Base-by-base conservation (phyloP, 208 protist genomes). In the Trypanosoma congolense region DNA sequence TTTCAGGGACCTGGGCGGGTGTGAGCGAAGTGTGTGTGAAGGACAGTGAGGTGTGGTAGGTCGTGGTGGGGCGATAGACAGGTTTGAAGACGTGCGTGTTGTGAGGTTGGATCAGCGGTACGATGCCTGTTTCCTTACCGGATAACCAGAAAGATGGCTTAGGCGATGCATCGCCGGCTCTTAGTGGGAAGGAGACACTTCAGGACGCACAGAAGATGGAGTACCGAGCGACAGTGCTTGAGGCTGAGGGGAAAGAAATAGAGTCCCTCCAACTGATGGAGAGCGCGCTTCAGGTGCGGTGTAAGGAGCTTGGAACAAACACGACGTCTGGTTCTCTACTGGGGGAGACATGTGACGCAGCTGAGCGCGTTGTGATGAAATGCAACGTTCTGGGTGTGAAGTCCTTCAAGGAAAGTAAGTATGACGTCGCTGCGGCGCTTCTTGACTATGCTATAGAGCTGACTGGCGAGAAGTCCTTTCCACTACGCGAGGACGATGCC, bases 361-460 rank as follows among this genome's bases (percentile, higher is more conserved):
- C 86, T 10, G 86, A 93, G 64, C 70, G 82, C 5, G 72, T 93
- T 14, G 77, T 88, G 26, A 71, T 83, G 40, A 73, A 81, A 46
- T 86, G 75, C 64, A 94, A 94, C 61, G 61, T 59, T 18, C 72
- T 73, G 33, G 84, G 62, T 18, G 78, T 90, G 43, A 65, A 77
- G 19, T 64, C 66, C 48, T 95, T 92, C 56, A 95, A 95, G 56
- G 64, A 73, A n/a, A 65, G 65, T 46, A 75, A 90, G 49, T 95
- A 84, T 46, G 63, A 72, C 5, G 68, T 62, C 1, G 75, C 87
- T 2, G 46, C 50, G 28, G 57, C 66, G 41, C 61, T 90, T 26
- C 74, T 95, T 42, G 63, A 74, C 25, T 89, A 86, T 57, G 63
- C 65, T 14, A 63, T 92, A 46, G 65, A 90, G 58, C 59, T 92